Percentiles rank a stretch among this genome's conserved stretches.
Conservation (phyloP, 169 alveolate genomes). For the Plasmodium knowlesi region DNA sequence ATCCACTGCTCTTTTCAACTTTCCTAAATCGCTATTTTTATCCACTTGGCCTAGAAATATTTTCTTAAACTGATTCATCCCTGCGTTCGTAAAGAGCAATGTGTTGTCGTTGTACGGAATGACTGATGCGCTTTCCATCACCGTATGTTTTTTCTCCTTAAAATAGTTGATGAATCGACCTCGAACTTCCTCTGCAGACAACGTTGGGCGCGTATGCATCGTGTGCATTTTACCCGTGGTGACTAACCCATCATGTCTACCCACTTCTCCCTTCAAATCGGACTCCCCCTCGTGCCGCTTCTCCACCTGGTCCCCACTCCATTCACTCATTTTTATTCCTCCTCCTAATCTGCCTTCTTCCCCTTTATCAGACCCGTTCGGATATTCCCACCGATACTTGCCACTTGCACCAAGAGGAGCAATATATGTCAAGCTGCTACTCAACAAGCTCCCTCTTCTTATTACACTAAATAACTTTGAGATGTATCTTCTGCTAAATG, state of each 20-base stretch:
- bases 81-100: slow-evolving; percentile 94
- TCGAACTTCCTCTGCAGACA: slow-evolving; percentile 77
- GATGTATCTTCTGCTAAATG: neutral
- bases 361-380: neutral
- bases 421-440: neutral
- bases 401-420: neutral
- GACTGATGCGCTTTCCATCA: slow-evolving; percentile 87
- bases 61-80: slow-evolving; percentile 95
- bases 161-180: slow-evolving; percentile 85
- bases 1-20: slow-evolving; percentile 92
- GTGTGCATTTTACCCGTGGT: neutral
- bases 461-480: neutral
- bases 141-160: slow-evolving; percentile 79
- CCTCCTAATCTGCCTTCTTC: neutral
- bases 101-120: slow-evolving; percentile 94
- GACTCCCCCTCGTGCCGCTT: neutral
- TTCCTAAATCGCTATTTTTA: slow-evolving; percentile 89
- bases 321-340: neutral
- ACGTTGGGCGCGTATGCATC: neutral
- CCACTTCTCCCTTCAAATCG: neutral
- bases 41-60: slow-evolving; percentile 92
- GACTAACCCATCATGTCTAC: neutral
- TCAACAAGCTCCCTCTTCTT: neutral
- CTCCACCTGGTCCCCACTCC: neutral
- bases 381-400: neutral